Percentiles rank a stretch among this genome's conserved stretches.
Conservation (phyloP, 352 stramenopile genomes). For the Globisporangium nagaii region DNA sequence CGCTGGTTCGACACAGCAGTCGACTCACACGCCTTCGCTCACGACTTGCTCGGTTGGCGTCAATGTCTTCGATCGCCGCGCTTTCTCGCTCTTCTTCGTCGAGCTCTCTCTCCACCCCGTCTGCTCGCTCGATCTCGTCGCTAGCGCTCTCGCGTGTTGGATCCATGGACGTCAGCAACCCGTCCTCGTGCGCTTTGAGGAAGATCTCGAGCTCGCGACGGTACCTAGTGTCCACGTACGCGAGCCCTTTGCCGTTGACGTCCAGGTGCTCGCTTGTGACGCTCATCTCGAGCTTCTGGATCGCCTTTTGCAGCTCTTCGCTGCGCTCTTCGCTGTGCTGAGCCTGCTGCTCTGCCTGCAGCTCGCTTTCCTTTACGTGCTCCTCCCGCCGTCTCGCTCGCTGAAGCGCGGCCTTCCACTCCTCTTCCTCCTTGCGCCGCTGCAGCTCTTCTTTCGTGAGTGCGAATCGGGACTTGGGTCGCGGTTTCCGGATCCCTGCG, state of each 20-base stretch:
- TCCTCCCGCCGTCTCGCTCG: constrained; percentile 37
- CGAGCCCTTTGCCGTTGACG: constrained; percentile 27
- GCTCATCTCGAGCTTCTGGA: constrained; percentile 41
- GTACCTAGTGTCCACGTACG: constrained; percentile 62
- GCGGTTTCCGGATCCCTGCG: constrained; percentile 24
- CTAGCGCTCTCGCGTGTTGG: constrained; percentile 17
- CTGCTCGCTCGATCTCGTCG: constrained; percentile 38
- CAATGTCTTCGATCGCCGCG: constrained; percentile 37
- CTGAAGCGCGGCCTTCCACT: constrained; percentile 59
- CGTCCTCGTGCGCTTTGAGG: constrained; percentile 25
- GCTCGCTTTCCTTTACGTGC: constrained; percentile 16
- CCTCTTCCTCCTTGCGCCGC: constrained; percentile 47
- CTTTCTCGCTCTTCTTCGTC: constrained; percentile 51
- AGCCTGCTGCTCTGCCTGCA: constrained; percentile 10
- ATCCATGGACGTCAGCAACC: constrained; percentile 36
- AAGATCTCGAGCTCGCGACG: constrained; percentile 54
- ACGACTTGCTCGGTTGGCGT: constrained; percentile 22
- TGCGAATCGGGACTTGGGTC: constrained; percentile 20
- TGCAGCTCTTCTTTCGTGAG: constrained; percentile 39
- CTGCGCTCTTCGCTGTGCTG: constrained; percentile 23
- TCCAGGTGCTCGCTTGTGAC: constrained; percentile 55
- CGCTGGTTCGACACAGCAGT: constrained; percentile 32
- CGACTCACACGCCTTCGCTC: constrained; percentile 58
- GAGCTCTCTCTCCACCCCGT: constrained; percentile 29
- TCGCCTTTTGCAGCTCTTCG: constrained; percentile 30